phyloP scores from a whole-genome alignment of 257 asterid genomes.

The Craterostigma plantagineum region DNA sequence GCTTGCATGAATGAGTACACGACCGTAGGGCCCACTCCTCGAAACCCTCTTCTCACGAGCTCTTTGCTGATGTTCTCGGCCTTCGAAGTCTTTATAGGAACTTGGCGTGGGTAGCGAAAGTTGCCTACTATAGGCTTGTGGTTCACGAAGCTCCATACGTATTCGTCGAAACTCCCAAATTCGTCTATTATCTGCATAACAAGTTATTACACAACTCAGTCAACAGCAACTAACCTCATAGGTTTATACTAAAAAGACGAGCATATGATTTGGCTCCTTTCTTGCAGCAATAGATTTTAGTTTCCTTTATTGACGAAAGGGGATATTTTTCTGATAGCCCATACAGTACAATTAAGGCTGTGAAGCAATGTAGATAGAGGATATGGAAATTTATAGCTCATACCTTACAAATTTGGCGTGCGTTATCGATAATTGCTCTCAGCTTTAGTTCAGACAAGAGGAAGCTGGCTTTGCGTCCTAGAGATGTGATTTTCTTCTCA shows the following conservation, averaged over 20 bases:
- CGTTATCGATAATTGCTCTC: slow-evolving; percentile 44
- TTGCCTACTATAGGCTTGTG: slow-evolving; percentile 44
- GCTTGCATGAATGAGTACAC: slow-evolving; percentile 82
- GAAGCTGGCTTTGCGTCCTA: slow-evolving; percentile 39
- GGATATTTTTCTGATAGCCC: no score
- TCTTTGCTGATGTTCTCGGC: slow-evolving; percentile 75
- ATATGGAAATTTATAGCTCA: slow-evolving; percentile 1
- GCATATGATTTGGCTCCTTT: no score
- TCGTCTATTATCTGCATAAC: slow-evolving; percentile 51
- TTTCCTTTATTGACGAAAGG: no score
- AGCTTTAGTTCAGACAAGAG: slow-evolving; percentile 47
- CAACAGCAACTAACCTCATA: slow-evolving; percentile 6
- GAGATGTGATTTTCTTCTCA: slow-evolving; percentile 38
- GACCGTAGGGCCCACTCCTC: slow-evolving; percentile 74
- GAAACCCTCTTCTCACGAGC: slow-evolving; percentile 61
- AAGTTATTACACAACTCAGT: not conserved
- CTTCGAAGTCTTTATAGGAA: slow-evolving; percentile 62
- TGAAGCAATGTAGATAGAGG: no score
- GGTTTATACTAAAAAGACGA: no score
- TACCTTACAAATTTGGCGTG: slow-evolving; percentile 48
- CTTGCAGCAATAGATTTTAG: no score
- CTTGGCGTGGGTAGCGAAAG: slow-evolving; percentile 62
- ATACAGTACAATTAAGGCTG: no score
- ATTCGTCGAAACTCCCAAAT: slow-evolving; percentile 54
- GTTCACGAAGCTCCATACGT: slow-evolving; percentile 69